Conservation (phyloP, 139 green algal species). For the Gonium pectorale region DNA sequence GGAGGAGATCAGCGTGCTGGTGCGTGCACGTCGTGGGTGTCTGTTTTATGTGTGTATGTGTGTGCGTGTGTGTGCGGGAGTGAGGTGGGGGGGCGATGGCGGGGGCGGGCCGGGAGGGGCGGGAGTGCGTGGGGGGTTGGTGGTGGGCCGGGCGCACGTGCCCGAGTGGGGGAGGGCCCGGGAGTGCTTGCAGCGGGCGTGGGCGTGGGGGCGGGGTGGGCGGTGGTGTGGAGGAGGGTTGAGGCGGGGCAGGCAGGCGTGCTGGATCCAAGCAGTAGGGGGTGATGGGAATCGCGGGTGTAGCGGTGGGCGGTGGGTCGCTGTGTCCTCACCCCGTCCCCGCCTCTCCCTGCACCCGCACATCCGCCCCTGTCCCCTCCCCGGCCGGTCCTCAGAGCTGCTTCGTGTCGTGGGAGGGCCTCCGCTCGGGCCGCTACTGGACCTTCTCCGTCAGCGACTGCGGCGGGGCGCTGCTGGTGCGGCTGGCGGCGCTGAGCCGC, state of each 20-base stretch:
- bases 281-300: neutral
- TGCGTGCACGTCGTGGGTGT: too few species aligned
- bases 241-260: neutral
- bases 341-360: neutral
- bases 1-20: conserved; percentile 49
- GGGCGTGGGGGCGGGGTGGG: too few species aligned
- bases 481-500: conserved; percentile 59
- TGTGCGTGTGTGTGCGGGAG: neutral
- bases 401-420: conserved; percentile 44
- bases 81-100: too few species aligned
- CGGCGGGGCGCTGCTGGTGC: conserved; percentile 23
- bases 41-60: too few species aligned
- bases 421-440: conserved; percentile 28
- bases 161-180: too few species aligned
- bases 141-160: too few species aligned
- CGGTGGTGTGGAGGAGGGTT: neutral
- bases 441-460: conserved; percentile 27
- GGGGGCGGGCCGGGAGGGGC: too few species aligned
- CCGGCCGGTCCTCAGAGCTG: conserved; percentile 21
- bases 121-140: too few species aligned
- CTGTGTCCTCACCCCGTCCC: neutral
- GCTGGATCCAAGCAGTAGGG: too few species aligned
- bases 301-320: neutral
- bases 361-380: neutral
- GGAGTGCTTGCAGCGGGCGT: too few species aligned